A percentile compares a stretch with the other conserved stretches of the same genome.
Conservation (phyloP, 139 green algal genomes). For the Tetradesmus obliquus region DNA sequence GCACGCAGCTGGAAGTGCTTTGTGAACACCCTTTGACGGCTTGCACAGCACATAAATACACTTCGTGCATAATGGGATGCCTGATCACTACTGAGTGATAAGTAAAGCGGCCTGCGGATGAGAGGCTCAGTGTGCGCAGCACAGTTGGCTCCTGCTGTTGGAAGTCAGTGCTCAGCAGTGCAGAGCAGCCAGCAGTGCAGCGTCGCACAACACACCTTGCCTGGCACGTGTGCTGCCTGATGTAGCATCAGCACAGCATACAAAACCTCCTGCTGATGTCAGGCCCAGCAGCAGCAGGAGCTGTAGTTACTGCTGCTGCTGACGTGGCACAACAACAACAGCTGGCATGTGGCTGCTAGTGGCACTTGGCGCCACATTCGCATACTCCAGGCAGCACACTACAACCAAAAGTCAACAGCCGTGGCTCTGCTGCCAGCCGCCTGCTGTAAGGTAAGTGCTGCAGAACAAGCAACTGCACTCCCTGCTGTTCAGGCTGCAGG, state of each 20-base stretch:
- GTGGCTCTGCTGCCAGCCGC: neutral
- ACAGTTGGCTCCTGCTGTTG: too few species aligned
- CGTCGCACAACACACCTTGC: neutral
- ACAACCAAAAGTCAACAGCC: neutral
- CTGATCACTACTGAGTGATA: too few species aligned
- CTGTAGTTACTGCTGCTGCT: neutral
- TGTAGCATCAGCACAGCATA: neutral
- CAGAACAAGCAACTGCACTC: neutral
- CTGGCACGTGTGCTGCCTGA: neutral
- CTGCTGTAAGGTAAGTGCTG: neutral
- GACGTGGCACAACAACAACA: neutral
- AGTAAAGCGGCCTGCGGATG: too few species aligned
- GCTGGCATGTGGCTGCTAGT: neutral
- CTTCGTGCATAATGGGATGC: too few species aligned
- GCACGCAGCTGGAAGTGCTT: too few species aligned
- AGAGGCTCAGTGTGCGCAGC: too few species aligned
- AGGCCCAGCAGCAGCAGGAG: neutral
- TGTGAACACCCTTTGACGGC: too few species aligned
- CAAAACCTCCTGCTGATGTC: too few species aligned
- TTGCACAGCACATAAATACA: too few species aligned
- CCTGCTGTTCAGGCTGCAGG: neutral
- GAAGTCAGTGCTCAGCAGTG: neutral
- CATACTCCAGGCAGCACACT: neutral
- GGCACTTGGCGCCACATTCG: neutral
- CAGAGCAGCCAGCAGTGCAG: neutral